Conservation (phyloP, 129 eudicot species). For the Artemisia tridentata region DNA sequence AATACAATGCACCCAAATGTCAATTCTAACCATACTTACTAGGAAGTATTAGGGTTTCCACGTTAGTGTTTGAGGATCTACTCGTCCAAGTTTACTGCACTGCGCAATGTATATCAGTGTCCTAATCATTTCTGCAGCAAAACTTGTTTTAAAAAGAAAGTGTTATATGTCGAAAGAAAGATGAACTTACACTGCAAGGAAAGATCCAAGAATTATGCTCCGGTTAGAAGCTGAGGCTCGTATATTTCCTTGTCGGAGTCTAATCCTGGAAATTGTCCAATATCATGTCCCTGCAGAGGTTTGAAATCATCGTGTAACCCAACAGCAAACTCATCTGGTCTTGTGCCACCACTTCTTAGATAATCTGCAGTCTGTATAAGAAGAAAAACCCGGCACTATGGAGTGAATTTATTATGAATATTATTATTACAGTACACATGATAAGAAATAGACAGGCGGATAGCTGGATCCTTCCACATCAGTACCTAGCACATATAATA, state of each 20-base stretch:
- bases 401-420: too few relatives aligned
- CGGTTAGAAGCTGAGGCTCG: slow-evolving; percentile 41
- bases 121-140: background rate
- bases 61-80: too few relatives aligned
- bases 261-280: slow-evolving; percentile 88
- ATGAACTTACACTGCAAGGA: slow-evolving; percentile 18
- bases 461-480: background rate
- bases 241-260: slow-evolving; percentile 32
- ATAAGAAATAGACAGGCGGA: background rate
- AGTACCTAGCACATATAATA: background rate
- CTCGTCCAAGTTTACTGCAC: too few relatives aligned
- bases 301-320: slow-evolving; percentile 76
- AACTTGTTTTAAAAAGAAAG: background rate
- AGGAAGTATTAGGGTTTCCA: too few relatives aligned
- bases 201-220: slow-evolving; percentile 29
- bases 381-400: background rate
- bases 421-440: too few relatives aligned
- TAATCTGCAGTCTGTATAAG: slow-evolving; percentile 70
- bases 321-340: slow-evolving; percentile 79
- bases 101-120: background rate
- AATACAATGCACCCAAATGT: too few relatives aligned
- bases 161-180: background rate
- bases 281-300: slow-evolving; percentile 72
- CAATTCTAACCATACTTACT: too few relatives aligned
- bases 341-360: slow-evolving; percentile 62